Evolutionary conservation across 208 protist genomes (phyloP), one percentile per base, ranked within the genome.

Genomic region (Acanthamoeba comandoni): DNA sequence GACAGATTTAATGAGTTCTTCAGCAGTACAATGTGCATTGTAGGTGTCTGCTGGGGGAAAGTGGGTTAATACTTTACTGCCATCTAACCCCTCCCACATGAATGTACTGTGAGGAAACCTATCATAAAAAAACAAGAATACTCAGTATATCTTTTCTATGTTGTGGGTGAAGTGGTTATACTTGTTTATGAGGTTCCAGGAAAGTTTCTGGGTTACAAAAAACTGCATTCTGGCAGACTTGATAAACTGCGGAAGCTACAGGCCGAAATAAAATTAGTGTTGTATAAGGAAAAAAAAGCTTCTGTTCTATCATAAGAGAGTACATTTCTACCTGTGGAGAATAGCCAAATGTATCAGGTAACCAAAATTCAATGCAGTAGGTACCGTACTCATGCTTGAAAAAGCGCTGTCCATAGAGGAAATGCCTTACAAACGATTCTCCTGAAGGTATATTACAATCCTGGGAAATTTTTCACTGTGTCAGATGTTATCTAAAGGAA

Each of bases 11-110:
- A 95, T 29, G 0, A 94, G n/a, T 11, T 96, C 92, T 12, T 96
- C 86, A 12, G 95, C 92, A 31, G 85, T 84, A 0, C 80, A 70
- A 12, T 87, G 31, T 13, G 79, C 85, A 62, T 87, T 94, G 53
- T 96, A 96, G 1, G 93, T 96, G 24, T 96, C 92, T 1, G 93
- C 92, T 24, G 95, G 94, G 48, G 95, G 95, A 77, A 96, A 96
- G 67, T 96, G 95, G 19, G 94, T 91, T 2, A 95, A 43, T 0
- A 96, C 53, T 60, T 60, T 12, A 51, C 57, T 64, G 51, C 94
- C 94, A 70, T 94, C 92, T 17, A 94, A 12, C 22, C 92, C 92
- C 53, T 94, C 52, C 94, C 95, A 96, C 8, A 80, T 2, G 60
- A 96, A 96, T 1, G 94, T 93, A 2, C 24, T 67, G 67, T 96